Base-by-base conservation (phyloP, 805 yeast genomes). In the Saturnispora zaruensis region DNA sequence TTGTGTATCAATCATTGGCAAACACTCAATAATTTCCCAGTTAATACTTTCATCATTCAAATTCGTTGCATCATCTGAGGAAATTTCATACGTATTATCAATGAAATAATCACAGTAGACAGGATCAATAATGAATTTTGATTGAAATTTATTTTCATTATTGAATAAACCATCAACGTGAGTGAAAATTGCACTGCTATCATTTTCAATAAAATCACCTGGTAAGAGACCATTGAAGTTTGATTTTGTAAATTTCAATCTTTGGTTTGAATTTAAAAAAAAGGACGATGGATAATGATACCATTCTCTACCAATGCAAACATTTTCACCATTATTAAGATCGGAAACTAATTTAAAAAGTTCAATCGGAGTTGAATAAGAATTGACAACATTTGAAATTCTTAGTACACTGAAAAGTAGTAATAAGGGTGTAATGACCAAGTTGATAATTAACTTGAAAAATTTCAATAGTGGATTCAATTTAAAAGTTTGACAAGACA, bases 301-400 rank as follows among this genome's bases (percentile, higher is more conserved):
- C 97, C 97, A 90, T 67, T 91, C 97, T 51, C 96, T 76, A 2
- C 96, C 97, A n/a, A 85, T 74, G 66, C 98, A 91, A 0, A 91
- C 83, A 55, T 79, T 83, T 28, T 28, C 5, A 34, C 67, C 68
- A 13, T 41, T n/a, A 16, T 32, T 25, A n/a, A 18, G 54, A 8
- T 25, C 4, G 16, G 45, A 3, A 9, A 47, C 18, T 8, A 23
- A 21, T 24, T 45, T 18, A n/a, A 33, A 47, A 41, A 47, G 43
- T 20, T 28, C 38, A 8, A 13, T 61, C 49, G 2, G 53, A 50
- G 25, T 46, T 75, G 73, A 13, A 76, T 55, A 28, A 68, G 70
- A n/a, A 18, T 68, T 57, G 58, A 80, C 83, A 1, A 84, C 78
- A 0, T 88, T 83, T 2, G 74, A 40, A 0, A 53, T 30, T 53